These are phyloP conservation scores for Carnegiea gigantea DNA, from an alignment of 179 eudicot genomes.

Conservation along the genomic window DNA sequence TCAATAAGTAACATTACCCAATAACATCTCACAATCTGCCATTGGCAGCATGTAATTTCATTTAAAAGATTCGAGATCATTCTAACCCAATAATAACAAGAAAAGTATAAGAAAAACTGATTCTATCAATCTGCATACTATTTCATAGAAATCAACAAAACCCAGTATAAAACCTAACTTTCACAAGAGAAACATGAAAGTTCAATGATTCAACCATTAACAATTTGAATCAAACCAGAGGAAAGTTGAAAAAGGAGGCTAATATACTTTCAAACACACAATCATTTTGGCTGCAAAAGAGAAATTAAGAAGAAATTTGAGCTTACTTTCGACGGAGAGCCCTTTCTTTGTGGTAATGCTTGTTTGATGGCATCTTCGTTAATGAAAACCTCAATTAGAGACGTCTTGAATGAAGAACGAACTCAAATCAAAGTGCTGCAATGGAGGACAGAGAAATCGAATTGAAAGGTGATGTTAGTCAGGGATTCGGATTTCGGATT, in stretches of 20 bases:
- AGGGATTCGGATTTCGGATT: background rate
- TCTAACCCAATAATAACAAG: background rate
- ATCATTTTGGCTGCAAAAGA: background rate
- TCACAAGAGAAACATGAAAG: background rate
- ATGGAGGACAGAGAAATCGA: background rate
- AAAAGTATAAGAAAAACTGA: background rate
- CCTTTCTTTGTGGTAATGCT: background rate
- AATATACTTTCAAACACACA: background rate
- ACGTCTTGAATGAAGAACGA: background rate
- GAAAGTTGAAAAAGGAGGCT: background rate
- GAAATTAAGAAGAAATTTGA: background rate
- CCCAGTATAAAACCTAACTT: background rate
- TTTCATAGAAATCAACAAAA: background rate
- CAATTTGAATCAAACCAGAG: background rate
- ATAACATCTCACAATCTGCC: background rate
- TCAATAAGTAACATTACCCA: background rate
- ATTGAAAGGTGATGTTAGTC: background rate
- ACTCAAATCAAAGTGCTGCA: background rate
- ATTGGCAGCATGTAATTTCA: background rate
- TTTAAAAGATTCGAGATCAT: background rate
- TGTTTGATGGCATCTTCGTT: background rate
- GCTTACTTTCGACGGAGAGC: constrained; percentile 29
- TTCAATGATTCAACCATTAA: background rate
- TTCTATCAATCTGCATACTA: constrained; percentile 1
- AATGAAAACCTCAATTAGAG: background rate